phyloP scores from a whole-genome alignment of 176 grass and related monocot species.

The Miscanthus lutarioriparius region DNA sequence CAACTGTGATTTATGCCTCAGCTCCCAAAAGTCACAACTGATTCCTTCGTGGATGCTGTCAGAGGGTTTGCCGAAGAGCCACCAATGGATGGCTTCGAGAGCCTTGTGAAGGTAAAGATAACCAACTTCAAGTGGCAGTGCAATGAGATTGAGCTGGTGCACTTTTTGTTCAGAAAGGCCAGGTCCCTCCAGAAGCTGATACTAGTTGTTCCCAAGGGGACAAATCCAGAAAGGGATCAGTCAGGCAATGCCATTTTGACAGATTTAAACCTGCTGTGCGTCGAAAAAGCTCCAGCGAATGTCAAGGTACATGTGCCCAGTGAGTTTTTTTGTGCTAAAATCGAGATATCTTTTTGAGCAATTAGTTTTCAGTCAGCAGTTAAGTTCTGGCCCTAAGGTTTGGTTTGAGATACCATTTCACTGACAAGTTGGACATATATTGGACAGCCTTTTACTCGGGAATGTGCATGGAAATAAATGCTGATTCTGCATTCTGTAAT shows the following conservation, averaged over 20 bases:
- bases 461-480: not conserved
- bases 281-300: not conserved
- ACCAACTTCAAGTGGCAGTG: not conserved
- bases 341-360: not conserved
- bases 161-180: not conserved
- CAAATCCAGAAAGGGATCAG: not conserved
- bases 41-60: not conserved
- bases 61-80: not conserved
- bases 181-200: not conserved
- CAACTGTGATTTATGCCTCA: not conserved
- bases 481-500: not conserved
- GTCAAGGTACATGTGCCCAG: not conserved
- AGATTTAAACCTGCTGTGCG: not conserved
- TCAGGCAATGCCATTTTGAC: not conserved
- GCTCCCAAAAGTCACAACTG: not conserved
- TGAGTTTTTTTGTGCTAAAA: not conserved
- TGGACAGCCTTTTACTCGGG: not conserved
- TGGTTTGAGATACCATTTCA: not conserved
- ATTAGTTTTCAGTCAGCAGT: not conserved
- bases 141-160: not conserved
- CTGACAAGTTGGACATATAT: not conserved
- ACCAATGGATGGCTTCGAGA: not conserved
- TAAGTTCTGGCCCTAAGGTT: not conserved
- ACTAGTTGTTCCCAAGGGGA: not conserved
- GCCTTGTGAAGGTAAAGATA: not conserved